Base-by-base conservation (phyloP, 805 yeast genomes). In the Yarrowia hollandica region DNA sequence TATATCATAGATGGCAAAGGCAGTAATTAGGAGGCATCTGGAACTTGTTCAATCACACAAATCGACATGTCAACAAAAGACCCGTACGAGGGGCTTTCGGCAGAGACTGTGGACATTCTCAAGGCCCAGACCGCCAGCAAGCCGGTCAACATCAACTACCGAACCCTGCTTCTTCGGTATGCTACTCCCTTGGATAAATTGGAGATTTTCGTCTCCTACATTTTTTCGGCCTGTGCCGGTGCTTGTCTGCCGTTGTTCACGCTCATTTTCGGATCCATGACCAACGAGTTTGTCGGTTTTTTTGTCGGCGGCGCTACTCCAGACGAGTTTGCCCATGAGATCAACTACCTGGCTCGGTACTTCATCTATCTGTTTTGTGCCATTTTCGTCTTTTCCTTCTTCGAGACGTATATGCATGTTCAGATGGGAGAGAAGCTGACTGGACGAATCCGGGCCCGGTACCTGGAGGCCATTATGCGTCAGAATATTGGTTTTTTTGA, bases 401-500 rank as follows among this genome's bases (percentile, higher is more conserved):
- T 73, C 15, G 73, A 71, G 60, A 71, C 77, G 1, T 68, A 59
- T 59, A 63, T 75, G 30, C 72, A 72, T 31, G 74, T 72, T 1
- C 71, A 71, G 31, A 66, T 71, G 9, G 79, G 79, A 21, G 79
- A 76, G 64, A 67, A 72, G 22, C 63, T 75, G 37, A 65, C 80
- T 5, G 71, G 75, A 5, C 65, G 77, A 15, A 71, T 73, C 61
- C 69, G 78, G 12, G 70, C 72, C 60, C 61, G 64, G 25, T 75
- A 74, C 57, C 63, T 75, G 28, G 61, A 64, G 48, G 72, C 77
- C 0, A 65, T 73, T 7, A 64, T 75, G 46, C 67, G 75, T 30
- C 78, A 75, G 62, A 75, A 75, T 52, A 69, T 75, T 35, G 78
- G 74, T n/a, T 75, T 69, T 60, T 75, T 75, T 60, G 78, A 75